These are phyloP conservation scores for Antrodiella citrinella DNA, from an alignment of 768 basidiomycete genomes.

Conservation along the genomic window DNA sequence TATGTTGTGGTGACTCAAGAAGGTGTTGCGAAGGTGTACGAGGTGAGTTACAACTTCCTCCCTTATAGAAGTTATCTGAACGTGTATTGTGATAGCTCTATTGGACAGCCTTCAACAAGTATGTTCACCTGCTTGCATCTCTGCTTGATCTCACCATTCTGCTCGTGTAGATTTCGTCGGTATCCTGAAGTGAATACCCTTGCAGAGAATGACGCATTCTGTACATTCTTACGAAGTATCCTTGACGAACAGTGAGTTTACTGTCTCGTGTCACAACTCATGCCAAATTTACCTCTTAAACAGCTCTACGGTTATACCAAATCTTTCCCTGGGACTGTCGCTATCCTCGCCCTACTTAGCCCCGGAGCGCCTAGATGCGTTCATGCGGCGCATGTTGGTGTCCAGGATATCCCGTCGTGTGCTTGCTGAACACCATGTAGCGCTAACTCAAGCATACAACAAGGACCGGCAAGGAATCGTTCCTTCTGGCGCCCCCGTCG, in stretches of 20 bases:
- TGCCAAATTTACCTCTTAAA: too few species aligned
- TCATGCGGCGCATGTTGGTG: slow-evolving; percentile 87
- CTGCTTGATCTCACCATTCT: slow-evolving; percentile 2
- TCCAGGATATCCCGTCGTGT: slow-evolving; percentile 88
- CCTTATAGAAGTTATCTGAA: too few species aligned
- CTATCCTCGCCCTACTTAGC: slow-evolving; percentile 74
- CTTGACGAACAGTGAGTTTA: slow-evolving; percentile 72
- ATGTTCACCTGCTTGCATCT: too few species aligned
- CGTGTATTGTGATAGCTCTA: slow-evolving; percentile 48
- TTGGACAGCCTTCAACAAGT: slow-evolving; percentile 85
- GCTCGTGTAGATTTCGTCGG: slow-evolving; percentile 31
- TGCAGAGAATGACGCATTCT: slow-evolving; percentile 74
- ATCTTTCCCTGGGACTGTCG: slow-evolving; percentile 72
- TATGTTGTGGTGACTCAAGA: slow-evolving; percentile 85
- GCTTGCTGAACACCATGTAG: slow-evolving; percentile 83
- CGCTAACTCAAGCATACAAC: slow-evolving; percentile 42
- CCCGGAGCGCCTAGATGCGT: slow-evolving; percentile 74
- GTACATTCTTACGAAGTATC: slow-evolving; percentile 54
- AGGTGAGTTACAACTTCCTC: slow-evolving; percentile 39
- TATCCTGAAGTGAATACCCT: slow-evolving; percentile 67
- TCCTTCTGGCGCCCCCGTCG: slow-evolving; percentile 33
- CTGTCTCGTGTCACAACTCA: too few species aligned
- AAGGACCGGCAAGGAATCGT: slow-evolving; percentile 26
- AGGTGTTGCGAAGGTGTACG: slow-evolving; percentile 74
- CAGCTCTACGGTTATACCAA: slow-evolving; percentile 76